These are phyloP conservation scores for Tulasnella calospora DNA, from an alignment of 768 basidiomycete genomes.

Conservation along the genomic window DNA sequence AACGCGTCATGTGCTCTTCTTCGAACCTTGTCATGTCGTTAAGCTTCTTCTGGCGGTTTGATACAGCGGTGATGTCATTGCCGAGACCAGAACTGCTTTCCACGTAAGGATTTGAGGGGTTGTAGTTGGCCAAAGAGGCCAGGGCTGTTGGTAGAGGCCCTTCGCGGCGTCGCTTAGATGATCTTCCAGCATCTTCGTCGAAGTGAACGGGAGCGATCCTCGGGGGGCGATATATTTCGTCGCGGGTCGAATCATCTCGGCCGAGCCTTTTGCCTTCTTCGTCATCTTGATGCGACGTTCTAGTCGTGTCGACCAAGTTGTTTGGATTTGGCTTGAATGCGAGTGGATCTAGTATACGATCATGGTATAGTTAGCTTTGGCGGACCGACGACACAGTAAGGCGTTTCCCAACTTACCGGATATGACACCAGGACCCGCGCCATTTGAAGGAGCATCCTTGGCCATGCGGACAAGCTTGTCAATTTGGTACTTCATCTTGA, in stretches of 20 bases:
- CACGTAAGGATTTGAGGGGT: constrained; percentile 57
- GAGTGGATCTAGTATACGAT: constrained; percentile 64
- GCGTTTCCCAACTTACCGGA: constrained; percentile 51
- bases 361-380: background rate
- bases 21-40: constrained; percentile 82
- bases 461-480: constrained; percentile 84
- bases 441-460: constrained; percentile 46
- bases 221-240: constrained; percentile 76
- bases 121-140: constrained; percentile 46
- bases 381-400: constrained; percentile 13
- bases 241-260: constrained; percentile 32
- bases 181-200: constrained; percentile 49
- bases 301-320: constrained; percentile 49
- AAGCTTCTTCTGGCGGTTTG: constrained; percentile 71
- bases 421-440: constrained; percentile 38
- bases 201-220: constrained; percentile 88
- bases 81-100: constrained; percentile 74
- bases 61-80: constrained; percentile 50
- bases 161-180: constrained; percentile 40
- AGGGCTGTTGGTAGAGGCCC: constrained; percentile 62
- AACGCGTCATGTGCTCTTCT: constrained; percentile 87
- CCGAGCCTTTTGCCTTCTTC: constrained; percentile 32
- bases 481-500: constrained; percentile 89
- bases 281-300: constrained; percentile 32
- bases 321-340: constrained; percentile 88